Percentiles rank a stretch among this genome's conserved stretches.
Evolutionary conservation across 2,329 filamentous ascomycete species (phyloP).

Genomic region (Davidsoniella australis): DNA sequence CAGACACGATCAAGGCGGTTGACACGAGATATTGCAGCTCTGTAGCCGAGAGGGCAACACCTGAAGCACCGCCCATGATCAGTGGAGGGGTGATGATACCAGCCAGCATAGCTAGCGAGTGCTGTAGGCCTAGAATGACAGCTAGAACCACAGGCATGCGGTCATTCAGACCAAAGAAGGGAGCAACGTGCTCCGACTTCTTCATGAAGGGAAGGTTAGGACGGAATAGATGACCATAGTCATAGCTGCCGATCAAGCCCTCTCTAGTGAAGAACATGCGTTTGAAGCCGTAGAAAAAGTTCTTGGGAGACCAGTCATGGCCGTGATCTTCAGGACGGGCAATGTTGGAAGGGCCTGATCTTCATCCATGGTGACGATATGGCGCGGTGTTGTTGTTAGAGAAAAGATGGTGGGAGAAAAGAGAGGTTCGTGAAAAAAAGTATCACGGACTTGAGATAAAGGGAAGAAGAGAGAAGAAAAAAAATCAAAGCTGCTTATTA

Average conservation of each 20-base stretch:
- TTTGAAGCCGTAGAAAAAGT: slow-evolving; percentile 13
- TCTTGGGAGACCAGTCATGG: slow-evolving; percentile 17
- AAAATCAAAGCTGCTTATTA: background rate
- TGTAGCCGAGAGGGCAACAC: slow-evolving; percentile 43
- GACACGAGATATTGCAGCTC: slow-evolving; percentile 65
- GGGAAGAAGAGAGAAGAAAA: background rate
- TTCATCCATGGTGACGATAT: slow-evolving; percentile 31
- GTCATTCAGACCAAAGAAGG: slow-evolving; percentile 75
- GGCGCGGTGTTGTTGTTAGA: background rate
- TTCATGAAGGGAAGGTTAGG: slow-evolving; percentile 72
- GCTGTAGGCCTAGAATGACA: slow-evolving; percentile 60
- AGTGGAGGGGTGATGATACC: slow-evolving; percentile 65
- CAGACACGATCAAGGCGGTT: slow-evolving; percentile 61
- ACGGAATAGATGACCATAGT: slow-evolving; percentile 77
- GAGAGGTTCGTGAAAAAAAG: background rate
- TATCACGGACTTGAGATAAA: background rate
- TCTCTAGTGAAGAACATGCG: slow-evolving; percentile 40
- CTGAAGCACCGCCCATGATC: slow-evolving; percentile 43
- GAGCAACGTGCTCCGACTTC: slow-evolving; percentile 38
- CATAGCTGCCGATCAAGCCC: slow-evolving; percentile 69
- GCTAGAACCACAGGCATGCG: slow-evolving; percentile 59
- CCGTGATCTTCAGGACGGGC: slow-evolving; percentile 22
- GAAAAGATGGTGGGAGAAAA: background rate
- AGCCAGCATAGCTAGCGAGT: slow-evolving; percentile 60
- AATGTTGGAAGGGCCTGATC: slow-evolving; percentile 36